Conservation (phyloP, 768 basidiomycete genomes). For the Xanthoconium purpureum region DNA sequence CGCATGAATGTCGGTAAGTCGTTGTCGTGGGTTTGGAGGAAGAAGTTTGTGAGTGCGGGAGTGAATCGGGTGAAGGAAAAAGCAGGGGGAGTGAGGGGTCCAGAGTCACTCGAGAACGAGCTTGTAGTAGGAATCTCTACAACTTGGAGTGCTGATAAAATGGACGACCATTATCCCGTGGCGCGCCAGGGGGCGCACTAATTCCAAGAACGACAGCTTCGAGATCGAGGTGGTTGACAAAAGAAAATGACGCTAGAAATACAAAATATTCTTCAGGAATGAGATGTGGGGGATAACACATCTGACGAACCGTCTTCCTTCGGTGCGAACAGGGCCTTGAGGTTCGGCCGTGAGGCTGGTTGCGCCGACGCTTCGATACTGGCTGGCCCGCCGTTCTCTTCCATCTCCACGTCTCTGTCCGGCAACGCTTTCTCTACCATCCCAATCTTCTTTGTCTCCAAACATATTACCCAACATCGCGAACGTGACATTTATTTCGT, state of each 20-base stretch:
- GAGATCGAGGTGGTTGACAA: conserved; percentile 70
- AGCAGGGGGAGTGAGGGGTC: conserved; percentile 58
- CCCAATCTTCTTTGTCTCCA: conserved; percentile 54
- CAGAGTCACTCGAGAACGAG: conserved; percentile 33
- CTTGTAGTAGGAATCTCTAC: conserved; percentile 1
- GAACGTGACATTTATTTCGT: conserved; percentile 17
- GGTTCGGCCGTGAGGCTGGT: conserved; percentile 27
- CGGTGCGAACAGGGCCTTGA: conserved; percentile 76
- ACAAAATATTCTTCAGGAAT: background rate
- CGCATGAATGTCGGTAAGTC: conserved; percentile 9
- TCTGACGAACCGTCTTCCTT: conserved; percentile 55
- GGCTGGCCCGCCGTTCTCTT: background rate
- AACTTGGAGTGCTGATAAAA: background rate
- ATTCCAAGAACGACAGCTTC: conserved; percentile 49
- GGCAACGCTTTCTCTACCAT: conserved; percentile 47
- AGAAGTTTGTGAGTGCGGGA: conserved; percentile 14
- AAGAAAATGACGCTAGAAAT: conserved; percentile 60
- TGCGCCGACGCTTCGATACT: background rate
- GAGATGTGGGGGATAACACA: background rate
- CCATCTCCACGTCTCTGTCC: conserved; percentile 14
- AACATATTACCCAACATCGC: conserved; percentile 52
- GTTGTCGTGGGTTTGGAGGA: conserved; percentile 8
- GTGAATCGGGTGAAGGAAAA: conserved; percentile 48
- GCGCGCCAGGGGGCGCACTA: conserved; percentile 13
- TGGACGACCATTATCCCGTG: background rate